These are phyloP conservation scores for Alnus glutinosa DNA, from an alignment of 306 rosid species.

Conservation along the genomic window DNA sequence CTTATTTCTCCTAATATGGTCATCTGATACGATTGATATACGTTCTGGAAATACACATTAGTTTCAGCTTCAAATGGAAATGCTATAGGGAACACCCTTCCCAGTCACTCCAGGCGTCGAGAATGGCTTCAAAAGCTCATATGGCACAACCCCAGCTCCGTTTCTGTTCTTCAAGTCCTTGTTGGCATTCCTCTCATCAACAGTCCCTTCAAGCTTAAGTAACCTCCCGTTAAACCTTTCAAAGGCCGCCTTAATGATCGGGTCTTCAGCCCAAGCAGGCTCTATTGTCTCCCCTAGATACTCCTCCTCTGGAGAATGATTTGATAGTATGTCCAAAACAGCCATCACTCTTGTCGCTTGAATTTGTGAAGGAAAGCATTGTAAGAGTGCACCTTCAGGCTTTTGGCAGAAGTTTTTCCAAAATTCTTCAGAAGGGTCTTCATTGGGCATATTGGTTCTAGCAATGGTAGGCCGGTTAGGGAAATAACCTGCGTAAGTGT, in stretches of 20 bases:
- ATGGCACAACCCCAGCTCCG: slow-evolving; percentile 48
- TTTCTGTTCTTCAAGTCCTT: slow-evolving; percentile 25
- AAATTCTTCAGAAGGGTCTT: slow-evolving; percentile 35
- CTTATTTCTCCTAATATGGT: neutral
- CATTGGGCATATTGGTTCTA: slow-evolving; percentile 35
- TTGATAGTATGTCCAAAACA: slow-evolving; percentile 42
- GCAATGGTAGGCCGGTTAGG: slow-evolving; percentile 48
- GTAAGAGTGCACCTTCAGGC: slow-evolving; percentile 37
- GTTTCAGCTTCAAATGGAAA: slow-evolving; percentile 53
- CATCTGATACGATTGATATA: neutral
- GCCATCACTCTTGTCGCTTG: slow-evolving; percentile 46
- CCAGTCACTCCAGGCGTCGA: slow-evolving; percentile 68
- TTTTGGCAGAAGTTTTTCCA: slow-evolving; percentile 32
- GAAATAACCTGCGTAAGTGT: slow-evolving; percentile 43
- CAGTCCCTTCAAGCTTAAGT: slow-evolving; percentile 36
- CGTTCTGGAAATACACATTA: neutral
- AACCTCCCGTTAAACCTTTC: slow-evolving; percentile 43
- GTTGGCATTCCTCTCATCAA: slow-evolving; percentile 40
- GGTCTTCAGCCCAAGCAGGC: slow-evolving; percentile 49
- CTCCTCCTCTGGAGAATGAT: slow-evolving; percentile 55
- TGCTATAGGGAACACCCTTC: slow-evolving; percentile 81
- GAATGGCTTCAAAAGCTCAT: slow-evolving; percentile 64
- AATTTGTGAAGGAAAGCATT: slow-evolving; percentile 42
- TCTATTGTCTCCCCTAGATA: slow-evolving; percentile 39
- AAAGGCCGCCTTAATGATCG: slow-evolving; percentile 30